Percentiles rank a stretch among this genome's conserved stretches.
These are phyloP conservation scores for Coemansia sp. DNA, from an alignment of 192 early-diverging fungal genomes.

Conservation along the genomic window DNA sequence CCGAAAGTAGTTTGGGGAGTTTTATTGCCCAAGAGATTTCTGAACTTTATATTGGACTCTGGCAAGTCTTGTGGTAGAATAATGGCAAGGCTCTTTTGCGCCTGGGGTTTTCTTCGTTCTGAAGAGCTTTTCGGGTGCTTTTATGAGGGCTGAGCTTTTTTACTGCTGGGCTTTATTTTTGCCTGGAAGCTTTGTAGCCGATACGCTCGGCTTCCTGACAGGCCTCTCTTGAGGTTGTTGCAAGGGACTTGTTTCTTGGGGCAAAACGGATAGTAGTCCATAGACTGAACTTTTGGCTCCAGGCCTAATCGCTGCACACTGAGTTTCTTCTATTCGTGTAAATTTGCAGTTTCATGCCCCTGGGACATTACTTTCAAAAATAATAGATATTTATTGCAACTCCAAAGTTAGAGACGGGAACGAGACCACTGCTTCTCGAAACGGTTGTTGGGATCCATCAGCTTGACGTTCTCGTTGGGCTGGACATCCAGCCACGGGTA, in stretches of 20 bases:
- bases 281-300: conserved; percentile 12
- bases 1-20: background rate
- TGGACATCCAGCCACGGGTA: conserved; percentile 53
- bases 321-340: conserved; percentile 3
- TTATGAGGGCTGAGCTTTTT: conserved; percentile 21
- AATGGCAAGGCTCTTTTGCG: background rate
- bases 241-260: background rate
- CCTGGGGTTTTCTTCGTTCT: too few species aligned
- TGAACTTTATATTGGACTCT: background rate
- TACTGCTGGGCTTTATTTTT: background rate
- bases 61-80: background rate
- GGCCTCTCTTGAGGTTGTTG: background rate
- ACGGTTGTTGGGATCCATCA: conserved; percentile 42
- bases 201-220: too few species aligned
- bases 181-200: conserved; percentile 1
- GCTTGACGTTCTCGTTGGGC: conserved; percentile 55
- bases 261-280: conserved; percentile 8
- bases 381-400: conserved; percentile 7
- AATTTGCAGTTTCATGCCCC: conserved; percentile 38
- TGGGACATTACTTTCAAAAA: too few species aligned
- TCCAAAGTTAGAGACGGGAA: conserved; percentile 32
- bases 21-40: background rate
- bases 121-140: conserved; percentile 9
- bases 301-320: conserved; percentile 27
- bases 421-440: conserved; percentile 54